Conservation (phyloP, 1,284 basidiomycete species). For the Cryptococcus amylolentus region DNA sequence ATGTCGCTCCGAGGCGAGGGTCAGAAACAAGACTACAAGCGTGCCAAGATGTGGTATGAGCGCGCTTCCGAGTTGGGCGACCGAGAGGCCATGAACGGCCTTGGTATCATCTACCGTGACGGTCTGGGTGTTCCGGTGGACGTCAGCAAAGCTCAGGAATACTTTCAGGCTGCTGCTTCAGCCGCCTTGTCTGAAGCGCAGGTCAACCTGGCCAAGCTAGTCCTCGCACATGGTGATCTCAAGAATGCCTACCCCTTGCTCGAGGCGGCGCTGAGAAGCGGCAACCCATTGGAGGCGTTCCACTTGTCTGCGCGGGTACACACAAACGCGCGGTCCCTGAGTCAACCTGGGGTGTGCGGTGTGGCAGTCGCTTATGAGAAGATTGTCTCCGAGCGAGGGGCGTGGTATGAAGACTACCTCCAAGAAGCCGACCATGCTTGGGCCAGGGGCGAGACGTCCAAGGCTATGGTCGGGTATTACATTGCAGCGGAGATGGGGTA, state of each 20-base stretch:
- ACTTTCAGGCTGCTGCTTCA: constrained; percentile 76
- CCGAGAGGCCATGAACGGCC: constrained; percentile 78
- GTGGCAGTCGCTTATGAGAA: constrained; percentile 81
- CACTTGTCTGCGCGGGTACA: constrained; percentile 84
- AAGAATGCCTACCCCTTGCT: constrained; percentile 66
- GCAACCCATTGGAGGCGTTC: constrained; percentile 87
- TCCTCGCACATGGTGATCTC: constrained; percentile 53
- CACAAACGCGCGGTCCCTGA: constrained; percentile 50
- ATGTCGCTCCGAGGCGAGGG: constrained; percentile 96
- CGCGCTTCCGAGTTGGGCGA: constrained; percentile 76
- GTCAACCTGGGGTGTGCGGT: constrained; percentile 61
- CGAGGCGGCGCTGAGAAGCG: constrained; percentile 74
- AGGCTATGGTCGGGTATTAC: constrained; percentile 80
- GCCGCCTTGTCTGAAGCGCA: constrained; percentile 86
- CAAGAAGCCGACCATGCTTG: constrained; percentile 77
- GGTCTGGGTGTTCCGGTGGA: constrained; percentile 64
- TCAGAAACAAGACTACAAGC: constrained; percentile 66
- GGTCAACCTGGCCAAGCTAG: constrained; percentile 80
- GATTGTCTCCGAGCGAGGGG: constrained; percentile 77
- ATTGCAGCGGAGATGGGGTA: constrained; percentile 87
- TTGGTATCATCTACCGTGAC: constrained; percentile 89
- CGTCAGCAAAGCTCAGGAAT: constrained; percentile 56
- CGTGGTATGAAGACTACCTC: constrained; percentile 79
- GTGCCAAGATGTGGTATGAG: constrained; percentile 92
- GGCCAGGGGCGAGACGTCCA: constrained; percentile 62